phyloP scores from a whole-genome alignment of 805 yeast genomes.

The Monosporozyma siamensis region DNA sequence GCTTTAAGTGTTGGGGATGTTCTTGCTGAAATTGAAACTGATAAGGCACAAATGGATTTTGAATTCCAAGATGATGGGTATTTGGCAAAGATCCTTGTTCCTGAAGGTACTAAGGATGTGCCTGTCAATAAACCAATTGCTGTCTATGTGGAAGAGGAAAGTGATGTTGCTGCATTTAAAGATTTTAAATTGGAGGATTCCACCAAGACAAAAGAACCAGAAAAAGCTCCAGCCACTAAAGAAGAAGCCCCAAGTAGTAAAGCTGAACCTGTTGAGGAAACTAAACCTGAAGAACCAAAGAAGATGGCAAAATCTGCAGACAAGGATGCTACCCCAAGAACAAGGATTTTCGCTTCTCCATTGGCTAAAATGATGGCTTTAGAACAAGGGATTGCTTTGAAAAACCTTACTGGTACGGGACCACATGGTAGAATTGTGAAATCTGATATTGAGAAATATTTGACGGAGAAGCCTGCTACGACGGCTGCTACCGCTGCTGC shows the following conservation, averaged over 20 bases:
- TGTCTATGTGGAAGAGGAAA: constrained; percentile 82
- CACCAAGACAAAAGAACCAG: constrained; percentile 21
- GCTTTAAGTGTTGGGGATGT: constrained; percentile 84
- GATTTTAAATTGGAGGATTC: constrained; percentile 75
- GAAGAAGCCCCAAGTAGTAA: constrained; percentile 20
- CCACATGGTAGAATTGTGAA: constrained; percentile 92
- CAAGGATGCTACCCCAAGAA: constrained; percentile 31
- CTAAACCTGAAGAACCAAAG: background rate
- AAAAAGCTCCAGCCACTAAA: constrained; percentile 21
- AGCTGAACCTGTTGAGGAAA: too few species aligned
- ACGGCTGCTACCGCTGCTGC: constrained; percentile 3
- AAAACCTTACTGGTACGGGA: constrained; percentile 82
- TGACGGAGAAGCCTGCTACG: constrained; percentile 16
- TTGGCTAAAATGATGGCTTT: constrained; percentile 87
- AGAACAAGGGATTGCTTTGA: constrained; percentile 82
- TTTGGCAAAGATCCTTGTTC: constrained; percentile 77
- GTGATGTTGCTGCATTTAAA: constrained; percentile 80
- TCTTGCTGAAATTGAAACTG: constrained; percentile 94
- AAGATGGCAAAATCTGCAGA: background rate
- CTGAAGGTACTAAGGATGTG: constrained; percentile 78
- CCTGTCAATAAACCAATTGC: constrained; percentile 96
- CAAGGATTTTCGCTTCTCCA: constrained; percentile 90
- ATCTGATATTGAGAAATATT: constrained; percentile 73
- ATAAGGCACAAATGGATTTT: constrained; percentile 95
- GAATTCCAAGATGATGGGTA: constrained; percentile 96